These are phyloP conservation scores for Aureobasidium melanogenum DNA, from an alignment of 2,329 filamentous ascomycete species.

Conservation along the genomic window DNA sequence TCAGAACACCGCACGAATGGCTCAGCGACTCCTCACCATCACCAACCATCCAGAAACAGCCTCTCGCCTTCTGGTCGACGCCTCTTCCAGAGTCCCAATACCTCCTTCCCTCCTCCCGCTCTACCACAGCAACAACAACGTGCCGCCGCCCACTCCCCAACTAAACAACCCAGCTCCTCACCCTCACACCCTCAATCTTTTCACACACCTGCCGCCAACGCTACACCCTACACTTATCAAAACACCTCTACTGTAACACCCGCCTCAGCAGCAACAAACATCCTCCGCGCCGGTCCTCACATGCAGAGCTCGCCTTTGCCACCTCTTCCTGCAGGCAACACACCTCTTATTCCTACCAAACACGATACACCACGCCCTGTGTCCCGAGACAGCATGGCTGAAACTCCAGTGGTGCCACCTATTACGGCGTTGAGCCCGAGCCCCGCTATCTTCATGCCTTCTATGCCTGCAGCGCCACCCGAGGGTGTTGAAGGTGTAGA, in stretches of 20 bases:
- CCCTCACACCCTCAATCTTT: slow-evolving; percentile 12
- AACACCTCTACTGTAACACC: background rate
- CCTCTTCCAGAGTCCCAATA: slow-evolving; percentile 21
- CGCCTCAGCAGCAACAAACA: slow-evolving; percentile 14
- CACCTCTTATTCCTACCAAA: slow-evolving; percentile 11
- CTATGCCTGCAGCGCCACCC: background rate
- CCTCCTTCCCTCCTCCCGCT: slow-evolving; percentile 22
- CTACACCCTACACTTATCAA: slow-evolving; percentile 2
- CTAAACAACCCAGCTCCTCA: slow-evolving; percentile 23
- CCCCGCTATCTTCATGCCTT: slow-evolving; percentile 8
- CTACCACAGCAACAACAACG: slow-evolving; percentile 10
- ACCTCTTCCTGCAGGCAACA: slow-evolving; percentile 1
- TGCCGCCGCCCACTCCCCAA: slow-evolving; percentile 20
- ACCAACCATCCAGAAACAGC: slow-evolving; percentile 11
- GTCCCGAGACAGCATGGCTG: slow-evolving; percentile 14
- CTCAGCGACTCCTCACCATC: slow-evolving; percentile 15
- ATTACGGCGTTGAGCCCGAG: slow-evolving; percentile 21
- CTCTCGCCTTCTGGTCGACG: slow-evolving; percentile 13
- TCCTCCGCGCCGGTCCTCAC: background rate
- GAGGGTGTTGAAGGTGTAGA: slow-evolving; percentile 17
- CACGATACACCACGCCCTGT: slow-evolving; percentile 12
- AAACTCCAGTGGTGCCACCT: slow-evolving; percentile 19
- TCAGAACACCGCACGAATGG: slow-evolving; percentile 20
- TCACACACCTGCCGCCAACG: background rate
- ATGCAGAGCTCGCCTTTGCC: slow-evolving; percentile 9